phyloP scores from a whole-genome alignment of 306 rosid genomes.

The Cajanus cajan region DNA sequence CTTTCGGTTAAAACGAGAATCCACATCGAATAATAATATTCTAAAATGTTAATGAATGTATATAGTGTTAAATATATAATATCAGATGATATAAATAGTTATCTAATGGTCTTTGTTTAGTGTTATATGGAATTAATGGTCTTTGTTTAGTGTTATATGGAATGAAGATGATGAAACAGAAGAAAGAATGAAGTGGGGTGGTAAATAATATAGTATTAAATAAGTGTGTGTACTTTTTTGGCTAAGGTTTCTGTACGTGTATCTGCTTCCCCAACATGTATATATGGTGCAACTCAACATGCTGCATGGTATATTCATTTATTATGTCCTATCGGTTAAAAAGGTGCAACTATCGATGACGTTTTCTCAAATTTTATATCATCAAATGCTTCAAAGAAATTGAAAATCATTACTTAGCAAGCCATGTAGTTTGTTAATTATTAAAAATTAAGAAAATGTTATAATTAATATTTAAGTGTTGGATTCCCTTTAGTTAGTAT shows the following conservation, averaged over 20 bases:
- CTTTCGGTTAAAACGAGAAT: background rate
- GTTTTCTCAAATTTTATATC: background rate
- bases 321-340: background rate
- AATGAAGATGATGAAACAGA: background rate
- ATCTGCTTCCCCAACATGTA: background rate
- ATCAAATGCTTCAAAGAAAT: background rate
- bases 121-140: background rate
- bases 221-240: background rate
- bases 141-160: background rate
- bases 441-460: background rate
- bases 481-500: too few relatives aligned
- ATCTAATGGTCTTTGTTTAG: background rate
- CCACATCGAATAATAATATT: background rate
- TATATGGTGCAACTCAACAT: background rate
- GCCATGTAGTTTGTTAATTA: background rate
- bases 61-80: background rate
- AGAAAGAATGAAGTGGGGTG: too few relatives aligned
- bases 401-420: background rate
- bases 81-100: background rate
- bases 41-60: background rate
- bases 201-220: background rate
- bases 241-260: background rate
- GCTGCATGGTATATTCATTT: background rate
- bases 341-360: background rate
- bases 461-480: too few relatives aligned